A percentile compares a stretch with the other conserved stretches of the same genome.
Evolutionary conservation across 176 grass and related monocot species (phyloP).

Genomic region (Rhipidocladum racemiflorum): DNA sequence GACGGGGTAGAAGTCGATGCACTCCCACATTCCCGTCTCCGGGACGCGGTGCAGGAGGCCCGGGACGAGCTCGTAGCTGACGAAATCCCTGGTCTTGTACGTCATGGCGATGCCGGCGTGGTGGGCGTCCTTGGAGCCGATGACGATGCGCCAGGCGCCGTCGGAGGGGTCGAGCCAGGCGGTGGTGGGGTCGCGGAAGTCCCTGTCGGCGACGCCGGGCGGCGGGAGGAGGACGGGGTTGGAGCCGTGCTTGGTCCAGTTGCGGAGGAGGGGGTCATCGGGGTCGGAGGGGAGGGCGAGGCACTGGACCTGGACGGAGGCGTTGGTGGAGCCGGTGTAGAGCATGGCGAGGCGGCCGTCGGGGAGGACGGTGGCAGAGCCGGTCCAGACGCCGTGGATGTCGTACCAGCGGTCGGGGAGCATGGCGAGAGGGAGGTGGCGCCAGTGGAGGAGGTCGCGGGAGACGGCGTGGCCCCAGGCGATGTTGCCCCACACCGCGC

Average conservation of each 20-base stretch:
- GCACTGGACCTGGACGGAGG: slow-evolving; percentile 75
- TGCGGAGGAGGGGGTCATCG: slow-evolving; percentile 52
- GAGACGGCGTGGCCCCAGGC: slow-evolving; percentile 77
- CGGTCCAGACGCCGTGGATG: slow-evolving; percentile 71
- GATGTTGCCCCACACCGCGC: slow-evolving; percentile 82
- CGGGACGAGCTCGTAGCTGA: slow-evolving; percentile 43
- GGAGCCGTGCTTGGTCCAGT: slow-evolving; percentile 60
- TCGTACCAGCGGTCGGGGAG: slow-evolving; percentile 82
- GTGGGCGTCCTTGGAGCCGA: slow-evolving; percentile 59
- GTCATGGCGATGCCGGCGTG: slow-evolving; percentile 51
- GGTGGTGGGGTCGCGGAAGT: slow-evolving; percentile 89
- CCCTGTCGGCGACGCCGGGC: slow-evolving; percentile 15
- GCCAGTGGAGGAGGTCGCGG: slow-evolving; percentile 67
- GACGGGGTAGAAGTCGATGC: slow-evolving; percentile 80
- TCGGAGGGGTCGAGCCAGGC: slow-evolving; percentile 59
- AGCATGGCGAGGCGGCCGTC: slow-evolving; percentile 66
- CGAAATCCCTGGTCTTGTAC: slow-evolving; percentile 52
- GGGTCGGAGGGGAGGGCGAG: slow-evolving; percentile 62
- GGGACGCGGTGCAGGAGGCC: slow-evolving; percentile 51
- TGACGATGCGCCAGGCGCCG: slow-evolving; percentile 52
- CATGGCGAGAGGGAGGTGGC: slow-evolving; percentile 78
- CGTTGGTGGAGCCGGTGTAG: slow-evolving; percentile 73
- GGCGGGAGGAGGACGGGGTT: slow-evolving; percentile 75
- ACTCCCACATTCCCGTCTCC: slow-evolving; percentile 69
- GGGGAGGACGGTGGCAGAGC: slow-evolving; percentile 68